Evolutionary conservation across 2,329 filamentous ascomycete species (phyloP), one percentile per base, ranked within the genome.

Genomic region (Truncatella angustata): DNA sequence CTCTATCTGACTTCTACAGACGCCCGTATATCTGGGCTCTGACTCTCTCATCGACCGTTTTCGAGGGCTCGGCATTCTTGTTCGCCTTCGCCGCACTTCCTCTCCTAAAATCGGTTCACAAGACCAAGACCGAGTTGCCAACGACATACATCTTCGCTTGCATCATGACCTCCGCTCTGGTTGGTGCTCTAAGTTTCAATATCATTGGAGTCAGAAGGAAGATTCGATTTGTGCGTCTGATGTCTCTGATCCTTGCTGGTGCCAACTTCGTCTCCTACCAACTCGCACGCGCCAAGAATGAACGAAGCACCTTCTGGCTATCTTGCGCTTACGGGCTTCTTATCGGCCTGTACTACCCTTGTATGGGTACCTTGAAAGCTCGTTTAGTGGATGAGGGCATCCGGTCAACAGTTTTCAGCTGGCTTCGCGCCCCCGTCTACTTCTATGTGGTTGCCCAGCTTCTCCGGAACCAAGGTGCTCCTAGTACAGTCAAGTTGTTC

Each of bases 41-140:
- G 4, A 74, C 71, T 2, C 64, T 84, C 37, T 73, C 76, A 3
- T 78, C 79, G 4, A 81, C 75, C 53, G 75, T 82, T 61, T 84
- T 85, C 59, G 82, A 86, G 65, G 80, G 80, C 18, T 75, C 79
- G 24, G 80, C 85, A 71, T 85, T 84, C 60, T 71, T 85, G 10
- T 84, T 84, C 60, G 78, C 85, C 52, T 85, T 84, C 64, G 84
- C 82, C 69, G 84, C 81, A 76, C 78, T 80, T 1, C 76, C 79
- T 1, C 75, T 79, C 3, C 66, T 85, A n/a, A 76, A 71, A 54
- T 68, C 70, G 12, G 68, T 72, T 10, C 70, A 71, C 36, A 59
- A 62, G 14, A 57, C 62, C 2, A 40, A 59, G 4, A 64, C 60
- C 16, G 62, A 66, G 47, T 61, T 66, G 5, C 64, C 63, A 10